These are phyloP conservation scores for Apiotrichum porosum DNA, from an alignment of 1,284 basidiomycete species.

Conservation along the genomic window DNA sequence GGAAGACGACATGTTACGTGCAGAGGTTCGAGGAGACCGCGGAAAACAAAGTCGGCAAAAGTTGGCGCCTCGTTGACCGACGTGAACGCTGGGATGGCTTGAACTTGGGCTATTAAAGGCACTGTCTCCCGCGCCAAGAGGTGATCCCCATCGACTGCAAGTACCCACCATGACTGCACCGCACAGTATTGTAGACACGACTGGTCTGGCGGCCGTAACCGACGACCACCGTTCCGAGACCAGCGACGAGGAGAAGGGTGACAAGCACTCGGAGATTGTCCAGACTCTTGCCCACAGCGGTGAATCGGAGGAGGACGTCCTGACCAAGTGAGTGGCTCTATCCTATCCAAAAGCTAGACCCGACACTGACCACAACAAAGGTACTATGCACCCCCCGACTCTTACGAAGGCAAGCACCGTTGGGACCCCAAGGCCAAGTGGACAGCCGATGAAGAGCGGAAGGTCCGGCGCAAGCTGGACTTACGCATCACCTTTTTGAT, in stretches of 20 bases:
- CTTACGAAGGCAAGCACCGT: conserved; percentile 39
- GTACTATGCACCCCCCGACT: conserved; percentile 32
- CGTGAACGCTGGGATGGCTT: no score
- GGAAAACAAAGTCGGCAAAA: no score
- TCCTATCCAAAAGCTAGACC: no score
- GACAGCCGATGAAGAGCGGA: conserved; percentile 43
- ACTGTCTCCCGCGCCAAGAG: no score
- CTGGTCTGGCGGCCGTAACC: neutral
- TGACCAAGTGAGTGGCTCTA: neutral
- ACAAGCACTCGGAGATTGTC: neutral
- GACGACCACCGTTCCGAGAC: neutral
- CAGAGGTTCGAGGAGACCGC: no score
- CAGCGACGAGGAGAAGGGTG: neutral
- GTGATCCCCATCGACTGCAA: no score
- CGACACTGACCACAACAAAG: neutral
- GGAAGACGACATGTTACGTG: no score
- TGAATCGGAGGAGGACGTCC: neutral
- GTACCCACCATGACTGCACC: no score
- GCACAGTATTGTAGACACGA: neutral
- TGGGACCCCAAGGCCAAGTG: conserved; percentile 46
- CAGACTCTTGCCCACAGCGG: no score
- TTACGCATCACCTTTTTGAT: conserved; percentile 25
- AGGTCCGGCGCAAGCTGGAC: conserved; percentile 33
- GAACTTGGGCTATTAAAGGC: no score
- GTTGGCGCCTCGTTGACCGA: no score